Conservation (phyloP, 179 eudicot genomes). For the Beta macrorhiza region DNA sequence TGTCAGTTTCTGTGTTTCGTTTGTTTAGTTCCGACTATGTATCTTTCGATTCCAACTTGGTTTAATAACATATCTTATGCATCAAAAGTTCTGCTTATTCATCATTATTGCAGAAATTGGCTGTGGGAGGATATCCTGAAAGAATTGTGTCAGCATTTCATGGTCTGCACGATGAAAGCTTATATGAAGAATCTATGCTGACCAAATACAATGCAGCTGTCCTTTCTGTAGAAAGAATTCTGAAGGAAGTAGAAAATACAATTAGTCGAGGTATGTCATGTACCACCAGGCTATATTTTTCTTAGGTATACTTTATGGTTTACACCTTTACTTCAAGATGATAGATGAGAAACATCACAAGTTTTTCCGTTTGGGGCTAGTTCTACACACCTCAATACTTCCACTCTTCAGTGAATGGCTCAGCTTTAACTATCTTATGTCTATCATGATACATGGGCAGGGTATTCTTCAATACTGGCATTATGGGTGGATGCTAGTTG, state of each 20-base stretch:
- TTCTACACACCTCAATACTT: not conserved
- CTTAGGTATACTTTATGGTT: not conserved
- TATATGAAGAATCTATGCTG: slow-evolving; percentile 60
- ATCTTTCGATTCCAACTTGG: slow-evolving; percentile 16
- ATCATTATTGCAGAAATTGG: slow-evolving; percentile 62
- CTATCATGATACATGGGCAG: not conserved
- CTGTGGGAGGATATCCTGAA: slow-evolving; percentile 78
- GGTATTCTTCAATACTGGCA: not conserved
- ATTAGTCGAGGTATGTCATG: slow-evolving; percentile 60
- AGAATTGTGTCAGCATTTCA: slow-evolving; percentile 79
- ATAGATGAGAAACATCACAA: not conserved
- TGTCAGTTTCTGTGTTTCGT: slow-evolving; percentile 45
- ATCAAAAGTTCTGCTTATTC: slow-evolving; percentile 17
- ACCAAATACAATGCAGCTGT: slow-evolving; percentile 53
- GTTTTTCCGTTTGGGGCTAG: not conserved
- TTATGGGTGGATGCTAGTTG: not conserved
- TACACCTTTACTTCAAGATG: not conserved
- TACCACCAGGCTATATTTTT: slow-evolving; percentile 3
- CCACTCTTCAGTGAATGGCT: not conserved
- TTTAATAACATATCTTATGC: slow-evolving; percentile 7
- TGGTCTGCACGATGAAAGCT: slow-evolving; percentile 59
- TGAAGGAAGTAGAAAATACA: slow-evolving; percentile 50
- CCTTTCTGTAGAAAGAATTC: slow-evolving; percentile 44
- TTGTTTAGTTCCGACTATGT: slow-evolving; percentile 5
- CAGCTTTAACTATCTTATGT: not conserved